phyloP scores from a whole-genome alignment of 768 basidiomycete genomes.

The button mushroom (Agaricus bisporus) region DNA sequence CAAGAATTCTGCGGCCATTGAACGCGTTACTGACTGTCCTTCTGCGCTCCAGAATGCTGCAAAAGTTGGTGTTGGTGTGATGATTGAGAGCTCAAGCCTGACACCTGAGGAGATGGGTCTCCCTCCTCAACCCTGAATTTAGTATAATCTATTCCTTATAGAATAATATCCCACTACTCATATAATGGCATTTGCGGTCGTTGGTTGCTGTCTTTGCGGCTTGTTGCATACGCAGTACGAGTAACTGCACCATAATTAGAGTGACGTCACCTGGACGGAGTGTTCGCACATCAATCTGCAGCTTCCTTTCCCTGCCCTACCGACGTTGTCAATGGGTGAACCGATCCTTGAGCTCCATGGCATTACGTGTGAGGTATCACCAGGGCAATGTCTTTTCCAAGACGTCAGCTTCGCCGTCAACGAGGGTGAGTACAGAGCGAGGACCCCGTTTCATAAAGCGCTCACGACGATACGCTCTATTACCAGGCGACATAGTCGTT shows the following conservation, averaged over 20 bases:
- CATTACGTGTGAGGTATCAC: slow-evolving; percentile 41
- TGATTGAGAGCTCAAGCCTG: slow-evolving; percentile 85
- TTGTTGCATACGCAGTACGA: neutral
- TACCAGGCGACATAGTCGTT: slow-evolving; percentile 60
- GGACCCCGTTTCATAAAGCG: neutral
- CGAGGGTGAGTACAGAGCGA: slow-evolving; percentile 31
- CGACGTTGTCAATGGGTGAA: slow-evolving; percentile 12
- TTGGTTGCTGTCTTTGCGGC: neutral
- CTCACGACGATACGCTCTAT: neutral
- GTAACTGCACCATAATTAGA: neutral
- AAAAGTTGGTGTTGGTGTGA: slow-evolving; percentile 94
- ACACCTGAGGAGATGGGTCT: slow-evolving; percentile 82
- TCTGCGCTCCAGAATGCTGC: slow-evolving; percentile 63
- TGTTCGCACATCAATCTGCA: neutral
- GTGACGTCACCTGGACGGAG: slow-evolving; percentile 6
- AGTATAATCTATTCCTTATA: slow-evolving; percentile 21
- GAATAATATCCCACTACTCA: slow-evolving; percentile 19
- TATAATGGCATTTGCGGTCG: slow-evolving; percentile 11
- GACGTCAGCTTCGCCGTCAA: slow-evolving; percentile 56
- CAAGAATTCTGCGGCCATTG: neutral
- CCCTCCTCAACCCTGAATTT: slow-evolving; percentile 41
- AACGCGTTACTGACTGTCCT: slow-evolving; percentile 1
- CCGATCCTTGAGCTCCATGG: slow-evolving; percentile 47
- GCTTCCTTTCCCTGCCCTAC: slow-evolving; percentile 1
- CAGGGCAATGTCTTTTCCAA: slow-evolving; percentile 49